phyloP scores from a whole-genome alignment of 345 rosid species.

The Raphanus raphanistrum region DNA sequence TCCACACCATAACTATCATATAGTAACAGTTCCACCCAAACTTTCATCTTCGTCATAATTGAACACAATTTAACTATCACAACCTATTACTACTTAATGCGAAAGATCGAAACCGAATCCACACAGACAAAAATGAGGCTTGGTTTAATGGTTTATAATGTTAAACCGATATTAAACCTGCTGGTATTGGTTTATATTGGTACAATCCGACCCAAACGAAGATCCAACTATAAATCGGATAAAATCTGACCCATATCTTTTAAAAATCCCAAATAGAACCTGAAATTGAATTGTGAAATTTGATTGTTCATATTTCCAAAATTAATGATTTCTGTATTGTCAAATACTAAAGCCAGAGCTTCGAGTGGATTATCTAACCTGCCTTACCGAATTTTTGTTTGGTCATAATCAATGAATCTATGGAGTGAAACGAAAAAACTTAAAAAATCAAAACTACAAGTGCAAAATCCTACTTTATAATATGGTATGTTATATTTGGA shows the following conservation, averaged over 20 bases:
- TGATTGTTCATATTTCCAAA: too few species aligned
- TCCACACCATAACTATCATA: too few species aligned
- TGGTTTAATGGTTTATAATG: too few species aligned
- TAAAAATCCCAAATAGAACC: not conserved
- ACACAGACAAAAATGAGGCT: too few species aligned
- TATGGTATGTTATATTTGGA: not conserved
- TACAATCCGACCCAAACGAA: not conserved
- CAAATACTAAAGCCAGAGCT: not conserved
- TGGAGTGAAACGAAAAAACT: not conserved
- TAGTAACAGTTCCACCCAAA: too few species aligned
- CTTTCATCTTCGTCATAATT: too few species aligned
- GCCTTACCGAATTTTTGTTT: not conserved
- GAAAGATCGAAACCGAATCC: too few species aligned
- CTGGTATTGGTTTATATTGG: not conserved
- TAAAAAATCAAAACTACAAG: not conserved
- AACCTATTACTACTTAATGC: too few species aligned
- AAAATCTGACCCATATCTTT: too few species aligned
- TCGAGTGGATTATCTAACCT: not conserved
- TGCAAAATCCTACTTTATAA: not conserved
- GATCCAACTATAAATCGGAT: not conserved
- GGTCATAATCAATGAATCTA: not conserved
- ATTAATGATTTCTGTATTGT: not conserved
- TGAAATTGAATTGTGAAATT: not conserved
- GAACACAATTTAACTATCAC: too few species aligned
- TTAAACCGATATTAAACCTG: too few species aligned